Base-by-base conservation (phyloP, 1,284 basidiomycete genomes). In the Pisolithus thermaeus region DNA sequence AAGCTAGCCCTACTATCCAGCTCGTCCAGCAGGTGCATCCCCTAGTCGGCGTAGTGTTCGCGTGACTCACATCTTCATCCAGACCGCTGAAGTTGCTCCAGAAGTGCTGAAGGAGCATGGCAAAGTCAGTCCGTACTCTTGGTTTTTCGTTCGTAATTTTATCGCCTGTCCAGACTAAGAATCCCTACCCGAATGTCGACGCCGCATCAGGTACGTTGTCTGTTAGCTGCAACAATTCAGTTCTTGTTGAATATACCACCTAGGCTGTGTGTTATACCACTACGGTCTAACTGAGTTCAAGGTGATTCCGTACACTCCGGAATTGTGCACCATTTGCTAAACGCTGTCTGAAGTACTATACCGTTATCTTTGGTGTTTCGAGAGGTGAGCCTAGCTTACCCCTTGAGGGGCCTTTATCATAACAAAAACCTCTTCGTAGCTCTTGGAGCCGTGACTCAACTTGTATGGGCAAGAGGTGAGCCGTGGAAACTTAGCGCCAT, bases 281-380 rank as follows among this genome's bases (percentile, higher is more conserved):
- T 96, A 94, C 66, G 93, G 93, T 51, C 73, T 92, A 40, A 87
- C 79, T 0, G 83, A 94, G 67, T 94, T 92, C 80, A 93, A 93
- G 80, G 85, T 83, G 62, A 27, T 67, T 61, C 47, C 53, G 12
- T 12, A 20, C 47, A 40, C 23, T 25, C 4, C 55, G 51, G 43
- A 43, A 35, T 11, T 20, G 30, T 11, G 20, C 5, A 42, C 45
- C 56, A 47, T 50, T 36, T 27, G 28, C 22, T 51, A 25, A 35
- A 45, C 22, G 8, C 50, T 58, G 9, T 47, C 27, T 9, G 44
- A 56, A 87, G 83, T 91, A 91, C 63, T 91, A 92, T 71, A 93
- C 91, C 22, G 92, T 94, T 56, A 92, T 96, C 61, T 96, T 97
- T 62, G 93, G 92, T 70, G 90, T 95, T 56, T 93, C 91, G 7